Conservation (phyloP, 805 yeast species). For the Dipodascopsis tothii region DNA sequence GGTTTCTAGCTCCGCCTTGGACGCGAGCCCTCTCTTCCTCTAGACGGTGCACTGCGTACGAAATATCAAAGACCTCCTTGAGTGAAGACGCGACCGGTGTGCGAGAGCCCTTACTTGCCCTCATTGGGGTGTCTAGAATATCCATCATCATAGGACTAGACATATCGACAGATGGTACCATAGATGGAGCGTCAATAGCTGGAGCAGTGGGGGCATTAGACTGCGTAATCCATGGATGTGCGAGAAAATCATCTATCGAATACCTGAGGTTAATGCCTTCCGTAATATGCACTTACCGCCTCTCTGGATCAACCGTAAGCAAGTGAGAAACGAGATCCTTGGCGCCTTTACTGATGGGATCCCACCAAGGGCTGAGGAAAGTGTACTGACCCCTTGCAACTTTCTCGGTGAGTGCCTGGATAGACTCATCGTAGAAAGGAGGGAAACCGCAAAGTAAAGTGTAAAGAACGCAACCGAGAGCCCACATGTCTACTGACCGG, state of each 20-base stretch:
- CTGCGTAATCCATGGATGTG: constrained; percentile 66
- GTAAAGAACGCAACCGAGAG: constrained; percentile 90
- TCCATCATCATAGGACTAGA: constrained; percentile 18
- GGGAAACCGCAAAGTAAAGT: constrained; percentile 95
- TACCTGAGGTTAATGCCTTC: constrained; percentile 29
- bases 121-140: constrained; percentile 19
- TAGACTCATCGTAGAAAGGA: constrained; percentile 84
- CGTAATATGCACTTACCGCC: constrained; percentile 35
- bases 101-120: constrained; percentile 18
- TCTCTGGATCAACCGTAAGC: constrained; percentile 62
- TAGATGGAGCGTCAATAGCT: constrained; percentile 22
- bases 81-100: constrained; percentile 64
- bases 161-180: not conserved
- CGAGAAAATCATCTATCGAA: constrained; percentile 61
- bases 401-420: constrained; percentile 64
- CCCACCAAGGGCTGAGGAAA: constrained; percentile 83
- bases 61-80: constrained; percentile 79
- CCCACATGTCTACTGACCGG: constrained; percentile 98
- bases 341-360: constrained; percentile 63
- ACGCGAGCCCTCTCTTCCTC: constrained; percentile 51
- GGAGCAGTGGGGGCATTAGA: constrained; percentile 26
- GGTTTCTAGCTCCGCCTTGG: constrained; percentile 23
- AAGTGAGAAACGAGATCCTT: constrained; percentile 60
- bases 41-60: constrained; percentile 76
- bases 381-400: constrained; percentile 75